Percentiles rank a stretch among this genome's conserved stretches.
phyloP scores from a whole-genome alignment of 139 green algal genomes.

The Picochlorum sp. region DNA sequence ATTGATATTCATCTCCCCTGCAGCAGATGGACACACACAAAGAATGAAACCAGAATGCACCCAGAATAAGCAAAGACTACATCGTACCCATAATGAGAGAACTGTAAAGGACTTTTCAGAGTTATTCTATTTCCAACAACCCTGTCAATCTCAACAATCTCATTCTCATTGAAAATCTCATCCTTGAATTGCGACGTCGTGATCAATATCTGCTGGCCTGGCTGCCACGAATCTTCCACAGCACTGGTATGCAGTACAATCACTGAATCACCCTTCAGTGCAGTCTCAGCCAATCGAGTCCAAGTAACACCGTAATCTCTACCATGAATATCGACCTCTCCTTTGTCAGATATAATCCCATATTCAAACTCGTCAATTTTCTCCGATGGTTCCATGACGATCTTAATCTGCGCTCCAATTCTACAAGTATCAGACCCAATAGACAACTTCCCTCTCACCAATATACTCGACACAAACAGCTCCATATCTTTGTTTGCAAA shows the following conservation, averaged over 20 bases:
- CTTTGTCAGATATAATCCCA: not conserved
- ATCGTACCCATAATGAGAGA: conserved; percentile 3
- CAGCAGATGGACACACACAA: not conserved
- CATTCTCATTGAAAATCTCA: conserved; percentile 1
- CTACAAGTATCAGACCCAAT: not conserved
- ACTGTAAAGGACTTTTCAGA: not conserved
- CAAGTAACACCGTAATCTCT: not conserved
- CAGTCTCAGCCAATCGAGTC: not conserved
- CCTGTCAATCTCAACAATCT: not conserved
- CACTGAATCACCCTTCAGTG: not conserved
- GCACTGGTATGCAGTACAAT: not conserved
- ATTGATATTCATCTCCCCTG: not conserved
- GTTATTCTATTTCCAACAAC: not conserved
- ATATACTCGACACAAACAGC: not conserved
- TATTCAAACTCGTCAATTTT: not conserved
- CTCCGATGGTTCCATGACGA: not conserved
- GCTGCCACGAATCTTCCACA: not conserved
- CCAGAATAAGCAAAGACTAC: too few species aligned
- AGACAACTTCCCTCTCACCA: not conserved
- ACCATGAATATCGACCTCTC: conserved; percentile 3
- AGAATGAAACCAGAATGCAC: not conserved
- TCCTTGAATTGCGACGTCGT: not conserved
- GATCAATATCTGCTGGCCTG: conserved; percentile 1
- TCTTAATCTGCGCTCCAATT: not conserved
- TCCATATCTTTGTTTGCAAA: conserved; percentile 2